Evolutionary conservation across 176 grass and related monocot species (phyloP).

Genomic region (Aegilops longissima): DNA sequence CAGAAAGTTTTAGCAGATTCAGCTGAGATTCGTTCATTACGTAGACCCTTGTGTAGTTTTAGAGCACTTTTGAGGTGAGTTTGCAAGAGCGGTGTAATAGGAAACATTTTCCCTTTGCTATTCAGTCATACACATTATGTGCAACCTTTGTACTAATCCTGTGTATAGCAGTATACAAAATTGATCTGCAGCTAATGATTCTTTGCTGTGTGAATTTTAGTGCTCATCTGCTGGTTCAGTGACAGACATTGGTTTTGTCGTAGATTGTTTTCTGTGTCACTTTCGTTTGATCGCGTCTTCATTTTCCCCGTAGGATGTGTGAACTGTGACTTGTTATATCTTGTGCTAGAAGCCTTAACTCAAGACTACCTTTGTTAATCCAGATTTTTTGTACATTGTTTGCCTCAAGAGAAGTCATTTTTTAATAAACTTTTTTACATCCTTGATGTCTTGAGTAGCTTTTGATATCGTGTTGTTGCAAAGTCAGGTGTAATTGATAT

Average conservation of each 20-base stretch:
- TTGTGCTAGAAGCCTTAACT: too few relatives aligned
- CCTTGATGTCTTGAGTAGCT: too few relatives aligned
- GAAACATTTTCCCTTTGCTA: not conserved
- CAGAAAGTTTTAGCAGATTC: constrained; percentile 35
- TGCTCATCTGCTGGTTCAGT: not conserved
- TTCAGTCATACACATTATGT: constrained; percentile 1
- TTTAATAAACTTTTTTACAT: too few relatives aligned
- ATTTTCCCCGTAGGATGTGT: too few relatives aligned
- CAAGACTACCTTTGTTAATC: too few relatives aligned
- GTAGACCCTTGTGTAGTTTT: constrained; percentile 32
- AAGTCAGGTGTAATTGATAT: too few relatives aligned
- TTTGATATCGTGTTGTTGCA: too few relatives aligned
- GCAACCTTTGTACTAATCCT: constrained; percentile 34
- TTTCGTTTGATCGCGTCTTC: not conserved
- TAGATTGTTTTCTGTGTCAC: not conserved
- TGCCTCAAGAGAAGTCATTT: too few relatives aligned
- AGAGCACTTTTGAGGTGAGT: constrained; percentile 26
- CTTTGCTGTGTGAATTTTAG: not conserved
- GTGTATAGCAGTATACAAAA: constrained; percentile 29
- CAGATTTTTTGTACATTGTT: too few relatives aligned
- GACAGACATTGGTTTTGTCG: not conserved
- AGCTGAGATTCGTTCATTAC: constrained; percentile 1
- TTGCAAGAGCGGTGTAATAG: constrained; percentile 26
- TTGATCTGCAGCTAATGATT: constrained; percentile 18
- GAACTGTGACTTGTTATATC: too few relatives aligned